Percentiles rank a stretch among this genome's conserved stretches.
Evolutionary conservation across 768 basidiomycete species (phyloP).

Genomic region (Psilocybe cyanescens): DNA sequence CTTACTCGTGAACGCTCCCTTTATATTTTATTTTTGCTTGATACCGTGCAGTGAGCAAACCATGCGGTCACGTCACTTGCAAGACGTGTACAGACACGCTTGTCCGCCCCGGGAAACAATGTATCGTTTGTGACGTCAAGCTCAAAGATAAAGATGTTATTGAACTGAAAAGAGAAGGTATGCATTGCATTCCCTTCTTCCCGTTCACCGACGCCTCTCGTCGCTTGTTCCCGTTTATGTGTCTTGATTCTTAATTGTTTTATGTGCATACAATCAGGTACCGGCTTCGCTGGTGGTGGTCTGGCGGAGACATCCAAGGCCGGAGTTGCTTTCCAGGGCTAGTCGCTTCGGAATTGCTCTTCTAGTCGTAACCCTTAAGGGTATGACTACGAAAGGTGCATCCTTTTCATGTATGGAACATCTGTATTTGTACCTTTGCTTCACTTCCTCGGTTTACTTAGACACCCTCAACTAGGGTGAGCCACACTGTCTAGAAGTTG

Average conservation of each 20-base stretch:
- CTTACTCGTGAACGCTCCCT: not conserved
- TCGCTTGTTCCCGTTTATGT: not conserved
- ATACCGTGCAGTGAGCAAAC: constrained; percentile 63
- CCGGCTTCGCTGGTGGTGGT: constrained; percentile 95
- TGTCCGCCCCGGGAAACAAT: constrained; percentile 76
- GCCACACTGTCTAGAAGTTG: no score
- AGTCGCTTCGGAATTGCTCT: not conserved
- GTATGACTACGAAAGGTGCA: no score
- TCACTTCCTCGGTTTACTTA: no score
- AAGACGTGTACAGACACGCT: constrained; percentile 90
- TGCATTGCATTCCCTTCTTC: constrained; percentile 13
- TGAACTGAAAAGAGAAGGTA: constrained; percentile 88
- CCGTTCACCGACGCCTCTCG: not conserved
- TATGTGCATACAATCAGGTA: constrained; percentile 50
- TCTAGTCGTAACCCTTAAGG: no score
- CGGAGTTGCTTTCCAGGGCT: constrained; percentile 89
- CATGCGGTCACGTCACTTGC: constrained; percentile 92
- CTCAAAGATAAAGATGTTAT: constrained; percentile 76
- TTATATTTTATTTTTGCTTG: not conserved
- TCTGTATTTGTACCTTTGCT: no score
- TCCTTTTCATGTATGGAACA: no score
- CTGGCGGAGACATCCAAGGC: constrained; percentile 83
- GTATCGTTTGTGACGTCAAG: constrained; percentile 80
- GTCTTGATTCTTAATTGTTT: not conserved
- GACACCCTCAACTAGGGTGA: no score